These are phyloP conservation scores for Lasiosphaeria ovina DNA, from an alignment of 495 filamentous ascomycete species.

Conservation along the genomic window DNA sequence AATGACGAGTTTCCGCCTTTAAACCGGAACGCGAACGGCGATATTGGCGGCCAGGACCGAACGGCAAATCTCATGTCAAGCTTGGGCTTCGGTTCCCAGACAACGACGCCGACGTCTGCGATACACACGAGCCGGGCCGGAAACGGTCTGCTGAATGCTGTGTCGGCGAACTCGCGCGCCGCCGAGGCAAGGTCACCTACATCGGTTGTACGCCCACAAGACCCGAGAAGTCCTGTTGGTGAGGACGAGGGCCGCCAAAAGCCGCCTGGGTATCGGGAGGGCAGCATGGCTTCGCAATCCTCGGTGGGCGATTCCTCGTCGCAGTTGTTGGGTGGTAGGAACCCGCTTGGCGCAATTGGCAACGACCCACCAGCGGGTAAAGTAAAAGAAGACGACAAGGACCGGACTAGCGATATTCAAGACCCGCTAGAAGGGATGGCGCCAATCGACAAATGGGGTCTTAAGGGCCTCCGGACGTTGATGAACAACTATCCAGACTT, in stretches of 20 bases:
- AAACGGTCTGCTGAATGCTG: slow-evolving; percentile 58
- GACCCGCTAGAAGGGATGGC: slow-evolving; percentile 73
- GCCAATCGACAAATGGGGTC: slow-evolving; percentile 74
- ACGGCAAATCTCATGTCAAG: slow-evolving; percentile 61
- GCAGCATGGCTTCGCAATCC: slow-evolving; percentile 33
- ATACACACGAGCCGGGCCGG: slow-evolving; percentile 37
- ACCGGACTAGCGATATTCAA: slow-evolving; percentile 35
- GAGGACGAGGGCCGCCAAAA: slow-evolving; percentile 45
- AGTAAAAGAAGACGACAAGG: slow-evolving; percentile 42
- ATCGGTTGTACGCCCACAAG: slow-evolving; percentile 37
- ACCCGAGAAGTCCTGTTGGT: slow-evolving; percentile 35
- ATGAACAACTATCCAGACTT: slow-evolving; percentile 79
- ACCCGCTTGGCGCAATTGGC: slow-evolving; percentile 48
- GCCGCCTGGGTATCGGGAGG: slow-evolving; percentile 42
- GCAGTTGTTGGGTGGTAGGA: slow-evolving; percentile 26
- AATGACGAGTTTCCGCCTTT: slow-evolving; percentile 85
- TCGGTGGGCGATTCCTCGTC: slow-evolving; percentile 35
- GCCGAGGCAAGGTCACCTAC: slow-evolving; percentile 43
- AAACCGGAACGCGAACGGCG: slow-evolving; percentile 66
- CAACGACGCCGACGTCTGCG: slow-evolving; percentile 27
- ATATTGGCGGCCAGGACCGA: slow-evolving; percentile 67
- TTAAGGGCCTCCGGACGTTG: slow-evolving; percentile 74
- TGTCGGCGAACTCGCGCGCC: slow-evolving; percentile 51
- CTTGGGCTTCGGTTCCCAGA: slow-evolving; percentile 58
- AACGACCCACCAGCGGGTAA: slow-evolving; percentile 41